Base-by-base conservation (phyloP, 2,329 filamentous ascomycete species). In the Daldinia sp. region DNA sequence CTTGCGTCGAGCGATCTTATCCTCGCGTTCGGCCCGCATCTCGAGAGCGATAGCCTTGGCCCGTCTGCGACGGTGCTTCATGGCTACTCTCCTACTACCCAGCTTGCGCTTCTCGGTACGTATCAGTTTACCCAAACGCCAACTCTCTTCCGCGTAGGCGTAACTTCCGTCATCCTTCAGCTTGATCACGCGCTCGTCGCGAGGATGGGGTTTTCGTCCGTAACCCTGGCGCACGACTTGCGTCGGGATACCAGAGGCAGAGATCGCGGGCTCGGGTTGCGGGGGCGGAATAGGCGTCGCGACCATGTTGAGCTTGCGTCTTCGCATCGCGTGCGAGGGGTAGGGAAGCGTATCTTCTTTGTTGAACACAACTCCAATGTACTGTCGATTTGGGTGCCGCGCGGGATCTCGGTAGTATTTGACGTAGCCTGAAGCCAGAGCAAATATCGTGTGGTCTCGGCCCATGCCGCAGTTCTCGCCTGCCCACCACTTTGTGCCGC, bases 391-490 rank as follows among this genome's bases (percentile, higher is more conserved):
- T 0, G 94, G 92, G 80, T 98, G 93, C 66, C 85, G 87, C 35
- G 86, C 81, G 0, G 94, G 94, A 78, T 99, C 95, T 78, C 91
- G 90, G 86, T 99, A 99, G 87, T 97, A 99, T 75, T 96, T 94
- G 68, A 99, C 96, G 81, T 97, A 99, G 71, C 96, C 96, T 3
- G 91, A 86, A 63, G 92, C 88, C 67, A 90, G 90, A 60, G 96
- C 90, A 81, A 93, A 97, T 79, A 99, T 97, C 57, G 95, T 98
- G 84, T 98, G 96, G 81, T 99, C 94, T 68, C 96, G 92, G 57
- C 96, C 96, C 85, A 98, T 95, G 75, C 90, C 92, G 81, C 92
- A 93, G 82, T 99, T 98, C 80, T 98, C 96, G 76, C 96, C 96
- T 0, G 96, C 92, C 80, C 91, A 95, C 96, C 96, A 99, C 76